A percentile compares a stretch with the other conserved stretches of the same genome.
These are phyloP conservation scores for Verticillium dahliae DNA, from an alignment of 2,329 filamentous ascomycete species.

Conservation along the genomic window DNA sequence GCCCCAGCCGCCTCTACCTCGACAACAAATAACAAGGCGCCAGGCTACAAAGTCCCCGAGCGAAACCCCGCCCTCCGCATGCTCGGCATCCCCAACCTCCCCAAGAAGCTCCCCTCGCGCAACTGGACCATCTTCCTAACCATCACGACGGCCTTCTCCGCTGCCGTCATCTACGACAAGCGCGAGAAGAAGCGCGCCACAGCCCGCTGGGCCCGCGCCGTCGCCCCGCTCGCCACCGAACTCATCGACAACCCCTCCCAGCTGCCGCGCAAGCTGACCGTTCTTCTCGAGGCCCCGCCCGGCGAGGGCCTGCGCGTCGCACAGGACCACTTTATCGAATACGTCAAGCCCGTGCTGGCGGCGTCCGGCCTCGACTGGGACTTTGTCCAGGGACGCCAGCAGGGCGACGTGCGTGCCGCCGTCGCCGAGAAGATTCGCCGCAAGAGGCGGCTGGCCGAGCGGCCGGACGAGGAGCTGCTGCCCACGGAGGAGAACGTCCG, in stretches of 20 bases:
- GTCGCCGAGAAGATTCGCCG: conserved; percentile 82
- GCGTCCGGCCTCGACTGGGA: conserved; percentile 93
- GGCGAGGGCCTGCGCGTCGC: conserved; percentile 76
- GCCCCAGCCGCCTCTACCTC: not conserved
- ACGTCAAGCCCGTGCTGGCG: conserved; percentile 87
- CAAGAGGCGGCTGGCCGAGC: conserved; percentile 52
- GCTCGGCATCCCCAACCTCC: conserved; percentile 80
- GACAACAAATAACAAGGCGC: conserved; percentile 3
- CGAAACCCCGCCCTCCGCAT: conserved; percentile 69
- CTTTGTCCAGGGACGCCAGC: conserved; percentile 82
- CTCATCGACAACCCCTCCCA: conserved; percentile 60
- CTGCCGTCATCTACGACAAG: conserved; percentile 84
- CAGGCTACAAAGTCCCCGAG: conserved; percentile 34
- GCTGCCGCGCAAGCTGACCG: conserved; percentile 76
- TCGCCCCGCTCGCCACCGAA: conserved; percentile 77
- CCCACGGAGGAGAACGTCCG: conserved; percentile 53
- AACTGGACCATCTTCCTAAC: conserved; percentile 97
- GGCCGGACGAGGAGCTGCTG: conserved; percentile 39
- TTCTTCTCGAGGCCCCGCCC: conserved; percentile 81
- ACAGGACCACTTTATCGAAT: conserved; percentile 95
- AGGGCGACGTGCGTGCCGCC: conserved; percentile 86
- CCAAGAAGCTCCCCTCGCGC: conserved; percentile 79
- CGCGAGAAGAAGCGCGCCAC: conserved; percentile 81
- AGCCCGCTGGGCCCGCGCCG: conserved; percentile 77
- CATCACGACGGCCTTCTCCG: conserved; percentile 69